These are phyloP conservation scores for Phytopythium cucurbitacearum DNA, from an alignment of 352 stramenopile species.

Conservation along the genomic window DNA sequence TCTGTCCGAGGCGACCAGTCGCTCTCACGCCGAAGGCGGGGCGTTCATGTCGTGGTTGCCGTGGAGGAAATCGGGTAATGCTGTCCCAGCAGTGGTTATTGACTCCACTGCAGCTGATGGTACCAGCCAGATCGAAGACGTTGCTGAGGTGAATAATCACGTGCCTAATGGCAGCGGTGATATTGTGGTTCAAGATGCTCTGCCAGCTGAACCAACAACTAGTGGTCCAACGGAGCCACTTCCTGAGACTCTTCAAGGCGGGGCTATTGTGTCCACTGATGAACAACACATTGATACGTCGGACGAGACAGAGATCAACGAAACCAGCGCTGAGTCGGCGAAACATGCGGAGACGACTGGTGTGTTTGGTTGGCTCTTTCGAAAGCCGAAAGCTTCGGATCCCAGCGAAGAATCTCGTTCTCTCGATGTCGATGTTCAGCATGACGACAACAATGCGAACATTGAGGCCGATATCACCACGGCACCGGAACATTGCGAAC, in stretches of 20 bases:
- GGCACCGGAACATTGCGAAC: no score
- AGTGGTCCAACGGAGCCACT: no score
- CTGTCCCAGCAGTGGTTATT: background rate
- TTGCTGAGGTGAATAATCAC: background rate
- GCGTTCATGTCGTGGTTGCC: constrained; percentile 6
- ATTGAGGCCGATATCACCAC: background rate
- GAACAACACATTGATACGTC: no score
- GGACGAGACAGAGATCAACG: no score
- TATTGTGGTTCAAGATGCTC: background rate
- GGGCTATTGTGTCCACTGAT: no score
- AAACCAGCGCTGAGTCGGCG: background rate
- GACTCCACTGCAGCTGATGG: background rate
- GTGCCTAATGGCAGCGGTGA: no score
- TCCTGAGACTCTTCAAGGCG: no score
- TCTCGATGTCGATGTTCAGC: background rate
- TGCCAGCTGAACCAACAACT: constrained; percentile 4
- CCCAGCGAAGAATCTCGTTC: no score
- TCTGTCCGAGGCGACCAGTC: background rate
- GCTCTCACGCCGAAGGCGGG: background rate
- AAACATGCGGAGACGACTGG: background rate
- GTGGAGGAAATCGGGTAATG: background rate
- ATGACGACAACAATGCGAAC: background rate
- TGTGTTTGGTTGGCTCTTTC: background rate
- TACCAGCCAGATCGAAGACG: background rate
- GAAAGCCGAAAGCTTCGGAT: background rate